These are phyloP conservation scores for Hanseniaspora clermontiae DNA, from an alignment of 805 yeast species.

Conservation along the genomic window DNA sequence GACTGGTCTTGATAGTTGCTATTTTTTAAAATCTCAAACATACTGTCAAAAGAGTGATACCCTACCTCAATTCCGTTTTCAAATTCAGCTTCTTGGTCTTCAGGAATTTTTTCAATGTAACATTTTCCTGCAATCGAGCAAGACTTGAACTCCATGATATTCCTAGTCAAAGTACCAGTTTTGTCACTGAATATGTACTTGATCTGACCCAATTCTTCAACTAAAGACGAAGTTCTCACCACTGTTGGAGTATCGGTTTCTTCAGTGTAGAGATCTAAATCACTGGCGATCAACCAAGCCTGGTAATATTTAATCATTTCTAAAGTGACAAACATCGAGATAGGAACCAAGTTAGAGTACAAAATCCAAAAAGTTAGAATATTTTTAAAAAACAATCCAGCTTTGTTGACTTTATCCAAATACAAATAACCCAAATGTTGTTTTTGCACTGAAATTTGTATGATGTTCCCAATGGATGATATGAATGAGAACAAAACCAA, in stretches of 20 bases:
- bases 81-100: conserved; percentile 61
- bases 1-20: conserved; percentile 28
- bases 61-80: conserved; percentile 77
- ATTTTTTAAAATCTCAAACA: conserved; percentile 37
- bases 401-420: conserved; percentile 55
- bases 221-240: conserved; percentile 87
- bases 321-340: conserved; percentile 88
- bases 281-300: conserved; percentile 86
- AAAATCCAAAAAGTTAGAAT: conserved; percentile 89
- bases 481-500: conserved; percentile 62
- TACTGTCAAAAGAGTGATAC: conserved; percentile 53
- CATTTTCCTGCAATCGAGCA: conserved; percentile 88
- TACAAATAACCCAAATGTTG: conserved; percentile 49
- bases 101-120: conserved; percentile 81
- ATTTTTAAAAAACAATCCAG: conserved; percentile 68
- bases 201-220: conserved; percentile 94
- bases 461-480: conserved; percentile 79
- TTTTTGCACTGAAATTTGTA: conserved; percentile 42
- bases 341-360: conserved; percentile 94
- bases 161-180: conserved; percentile 92
- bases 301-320: conserved; percentile 92
- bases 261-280: conserved; percentile 81
- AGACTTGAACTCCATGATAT: conserved; percentile 90
- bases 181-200: conserved; percentile 93
- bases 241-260: conserved; percentile 87